phyloP scores from a whole-genome alignment of 305 asterid species.

The Caryopteris hybrid region DNA sequence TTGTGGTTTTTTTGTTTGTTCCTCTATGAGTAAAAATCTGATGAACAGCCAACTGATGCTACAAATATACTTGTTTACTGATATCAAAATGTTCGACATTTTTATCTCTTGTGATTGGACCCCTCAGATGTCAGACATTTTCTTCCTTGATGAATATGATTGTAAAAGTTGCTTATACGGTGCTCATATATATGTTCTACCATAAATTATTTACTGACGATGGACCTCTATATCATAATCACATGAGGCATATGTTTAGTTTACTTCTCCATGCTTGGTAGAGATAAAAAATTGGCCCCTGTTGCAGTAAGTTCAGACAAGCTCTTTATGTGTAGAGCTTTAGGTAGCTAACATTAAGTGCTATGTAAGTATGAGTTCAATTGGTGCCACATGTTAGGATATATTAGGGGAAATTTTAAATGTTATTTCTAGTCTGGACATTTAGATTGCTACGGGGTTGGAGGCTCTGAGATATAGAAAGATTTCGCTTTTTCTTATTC shows the following conservation, averaged over 20 bases:
- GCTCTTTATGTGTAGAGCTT: not conserved
- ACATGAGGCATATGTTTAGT: not conserved
- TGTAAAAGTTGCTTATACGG: not conserved
- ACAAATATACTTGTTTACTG: slow-evolving; percentile 4
- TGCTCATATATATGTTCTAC: not conserved
- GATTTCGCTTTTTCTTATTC: not conserved
- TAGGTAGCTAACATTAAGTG: not conserved
- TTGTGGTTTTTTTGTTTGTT: not conserved
- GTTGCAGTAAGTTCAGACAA: not conserved
- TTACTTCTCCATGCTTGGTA: not conserved
- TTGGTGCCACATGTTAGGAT: slow-evolving; percentile 8
- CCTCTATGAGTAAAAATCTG: not conserved
- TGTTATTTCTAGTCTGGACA: slow-evolving; percentile 2
- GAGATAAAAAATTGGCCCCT: not conserved
- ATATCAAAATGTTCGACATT: not conserved
- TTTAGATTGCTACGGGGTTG: not conserved
- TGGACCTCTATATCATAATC: not conserved
- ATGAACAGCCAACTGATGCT: not conserved
- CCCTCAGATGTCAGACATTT: not conserved
- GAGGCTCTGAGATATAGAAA: not conserved
- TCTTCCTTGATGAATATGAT: not conserved
- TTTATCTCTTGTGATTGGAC: slow-evolving; percentile 5
- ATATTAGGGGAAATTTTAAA: not conserved
- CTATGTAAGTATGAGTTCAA: not conserved
- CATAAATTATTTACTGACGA: not conserved